These are phyloP conservation scores for Zarea fungicola DNA, from an alignment of 2,329 filamentous ascomycete genomes.

Conservation along the genomic window DNA sequence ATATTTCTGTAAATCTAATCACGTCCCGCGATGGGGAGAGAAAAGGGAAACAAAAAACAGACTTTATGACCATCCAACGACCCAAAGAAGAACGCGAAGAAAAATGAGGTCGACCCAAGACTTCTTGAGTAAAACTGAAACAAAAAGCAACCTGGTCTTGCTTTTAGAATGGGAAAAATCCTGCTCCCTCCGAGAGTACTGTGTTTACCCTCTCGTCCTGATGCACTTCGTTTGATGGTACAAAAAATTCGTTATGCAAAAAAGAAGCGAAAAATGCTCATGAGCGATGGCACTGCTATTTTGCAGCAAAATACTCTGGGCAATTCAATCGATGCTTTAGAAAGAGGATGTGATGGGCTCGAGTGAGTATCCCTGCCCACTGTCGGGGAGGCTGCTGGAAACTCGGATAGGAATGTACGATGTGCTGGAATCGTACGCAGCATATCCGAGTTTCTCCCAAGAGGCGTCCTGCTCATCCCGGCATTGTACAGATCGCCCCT, in stretches of 20 bases:
- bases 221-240: conserved; percentile 6
- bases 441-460: conserved; percentile 29
- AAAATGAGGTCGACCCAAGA: neutral
- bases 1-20: conserved; percentile 8
- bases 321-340: neutral
- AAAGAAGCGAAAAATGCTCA: neutral
- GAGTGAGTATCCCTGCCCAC: neutral
- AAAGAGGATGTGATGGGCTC: conserved; percentile 8
- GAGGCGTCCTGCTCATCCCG: conserved; percentile 20
- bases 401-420: conserved; percentile 28
- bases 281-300: neutral
- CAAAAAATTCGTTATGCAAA: conserved; percentile 2
- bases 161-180: conserved; percentile 3
- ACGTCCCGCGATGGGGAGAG: conserved; percentile 6
- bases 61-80: conserved; percentile 9
- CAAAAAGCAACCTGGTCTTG: conserved; percentile 11
- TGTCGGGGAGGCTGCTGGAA: neutral
- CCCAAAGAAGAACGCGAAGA: neutral
- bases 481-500: conserved; percentile 25
- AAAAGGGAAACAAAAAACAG: too few species aligned
- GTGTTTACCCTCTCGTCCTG: conserved; percentile 9
- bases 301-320: too few species aligned
- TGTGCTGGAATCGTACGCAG: conserved; percentile 32
- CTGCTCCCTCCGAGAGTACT: conserved; percentile 9
- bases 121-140: conserved; percentile 4